phyloP scores from a whole-genome alignment of 768 basidiomycete genomes.

The Phylloporus sp. region DNA sequence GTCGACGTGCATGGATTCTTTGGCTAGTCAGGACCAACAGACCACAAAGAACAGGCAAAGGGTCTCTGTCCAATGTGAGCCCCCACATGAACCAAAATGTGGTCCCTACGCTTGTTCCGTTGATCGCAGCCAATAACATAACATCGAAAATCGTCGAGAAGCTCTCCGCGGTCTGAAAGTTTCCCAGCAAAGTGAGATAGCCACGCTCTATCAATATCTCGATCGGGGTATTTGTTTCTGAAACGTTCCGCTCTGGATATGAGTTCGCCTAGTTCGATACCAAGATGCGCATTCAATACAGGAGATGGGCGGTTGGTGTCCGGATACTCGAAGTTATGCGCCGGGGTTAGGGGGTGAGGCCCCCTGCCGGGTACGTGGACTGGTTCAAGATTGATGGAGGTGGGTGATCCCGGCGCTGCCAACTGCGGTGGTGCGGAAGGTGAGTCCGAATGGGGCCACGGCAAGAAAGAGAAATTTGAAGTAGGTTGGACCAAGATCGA shows the following conservation, averaged over 20 bases:
- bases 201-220: constrained; percentile 63
- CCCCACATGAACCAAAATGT: constrained; percentile 71
- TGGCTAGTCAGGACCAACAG: constrained; percentile 24
- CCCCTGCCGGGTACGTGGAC: background rate
- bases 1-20: background rate
- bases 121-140: constrained; percentile 65
- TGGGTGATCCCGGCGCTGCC: background rate
- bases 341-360: background rate
- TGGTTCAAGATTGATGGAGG: background rate
- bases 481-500: constrained; percentile 25
- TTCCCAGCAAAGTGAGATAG: constrained; percentile 66
- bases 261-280: constrained; percentile 53
- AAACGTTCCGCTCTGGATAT: constrained; percentile 53
- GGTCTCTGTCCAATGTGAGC: constrained; percentile 68
- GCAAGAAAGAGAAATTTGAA: constrained; percentile 4
- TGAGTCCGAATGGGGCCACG: constrained; percentile 5
- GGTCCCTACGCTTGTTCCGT: constrained; percentile 67
- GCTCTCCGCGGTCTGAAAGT: constrained; percentile 53
- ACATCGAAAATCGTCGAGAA: constrained; percentile 60
- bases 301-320: constrained; percentile 36
- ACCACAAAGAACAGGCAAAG: constrained; percentile 65
- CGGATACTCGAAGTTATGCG: background rate
- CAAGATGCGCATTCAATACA: constrained; percentile 60
- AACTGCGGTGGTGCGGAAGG: background rate
- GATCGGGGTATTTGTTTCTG: constrained; percentile 48